Evolutionary conservation across 805 yeast species (phyloP).

Genomic region (Kluyveromyces lactis): DNA sequence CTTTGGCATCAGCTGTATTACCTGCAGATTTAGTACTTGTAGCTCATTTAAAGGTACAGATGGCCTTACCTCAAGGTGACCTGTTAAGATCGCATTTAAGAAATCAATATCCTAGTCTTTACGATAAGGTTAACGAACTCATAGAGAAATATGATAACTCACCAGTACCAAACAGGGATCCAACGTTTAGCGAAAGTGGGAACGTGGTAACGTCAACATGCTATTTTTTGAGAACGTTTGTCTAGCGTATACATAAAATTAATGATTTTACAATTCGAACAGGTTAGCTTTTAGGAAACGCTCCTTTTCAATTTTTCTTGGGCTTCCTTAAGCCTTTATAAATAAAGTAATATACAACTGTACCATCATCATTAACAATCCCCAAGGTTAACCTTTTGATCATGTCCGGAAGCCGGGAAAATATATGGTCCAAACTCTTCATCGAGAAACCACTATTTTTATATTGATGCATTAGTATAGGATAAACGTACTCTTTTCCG

Average conservation of each 20-base stretch:
- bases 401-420: slow-evolving; percentile 12
- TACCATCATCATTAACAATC: slow-evolving; percentile 55
- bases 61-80: slow-evolving; percentile 19
- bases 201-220: slow-evolving; percentile 21
- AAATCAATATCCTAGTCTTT: slow-evolving; percentile 8
- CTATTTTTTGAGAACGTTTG: slow-evolving; percentile 6
- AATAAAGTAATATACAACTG: slow-evolving; percentile 60
- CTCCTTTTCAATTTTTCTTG: slow-evolving; percentile 35
- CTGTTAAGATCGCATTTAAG: slow-evolving; percentile 12
- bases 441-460: slow-evolving; percentile 16
- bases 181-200: slow-evolving; percentile 24
- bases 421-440: slow-evolving; percentile 17
- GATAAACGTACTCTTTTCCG: slow-evolving; percentile 20
- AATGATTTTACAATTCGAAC: neutral
- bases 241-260: slow-evolving; percentile 1
- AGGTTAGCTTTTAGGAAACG: neutral
- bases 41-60: slow-evolving; percentile 22
- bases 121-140: slow-evolving; percentile 6
- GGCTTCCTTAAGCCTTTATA: slow-evolving; percentile 64
- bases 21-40: slow-evolving; percentile 19
- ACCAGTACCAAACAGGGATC: slow-evolving; percentile 10
- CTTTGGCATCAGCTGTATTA: slow-evolving; percentile 3
- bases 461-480: slow-evolving; percentile 25
- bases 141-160: slow-evolving; percentile 6
- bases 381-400: slow-evolving; percentile 44